Evolutionary conservation across 371 early-diverging fungal species (phyloP), one percentile per base, ranked within the genome.

Genomic region (Actinomortierella wolfii): DNA sequence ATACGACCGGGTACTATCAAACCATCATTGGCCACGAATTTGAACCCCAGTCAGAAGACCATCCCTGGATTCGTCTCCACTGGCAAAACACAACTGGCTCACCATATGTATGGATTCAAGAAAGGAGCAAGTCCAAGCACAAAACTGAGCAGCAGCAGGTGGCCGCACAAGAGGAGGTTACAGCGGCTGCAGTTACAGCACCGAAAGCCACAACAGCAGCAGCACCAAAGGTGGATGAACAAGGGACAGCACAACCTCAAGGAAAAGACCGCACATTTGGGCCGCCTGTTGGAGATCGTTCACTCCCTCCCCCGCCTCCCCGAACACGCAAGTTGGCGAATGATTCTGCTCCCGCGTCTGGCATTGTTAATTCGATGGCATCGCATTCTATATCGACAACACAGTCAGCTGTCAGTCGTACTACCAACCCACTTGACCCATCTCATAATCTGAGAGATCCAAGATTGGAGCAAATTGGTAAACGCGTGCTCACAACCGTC

Each of bases 11-110:
- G 2, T 44, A 50, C 15, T 55, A 66, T 28, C 58, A 41, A 13
- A 54, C 73, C 7, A 58, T 71, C 44, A 23, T 71, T 8, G 66
- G 66, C 0, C 42, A 61, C 5, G 73, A 71, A 23, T 71, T 54
- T 34, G 34, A 34, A 11, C 34, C 20, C 46, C 57, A 8, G 42
- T 45, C 14, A 29, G 49, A 39, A 24, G 18, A 18, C n/a, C 3
- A 47, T 20, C 24, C 47, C 21, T 47, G 21, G 24, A 34, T 34
- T 34, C 25, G 51, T 0, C 28, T 51, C 28, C 28, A 51, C 28
- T 26, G n/a, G 17, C 28, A 51, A 28, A 51, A 25, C 4, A 51
- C 51, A 11, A 26, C 26, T n/a, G n/a, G 51, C 7, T 26, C 51
- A n/a, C 51, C 51, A 18, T 51, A 51, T 28, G 51, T 51, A 24